Evolutionary conservation across 208 protist species (phyloP), one percentile per base, ranked within the genome.

Genomic region (Kentomonas sorsogonicus): DNA sequence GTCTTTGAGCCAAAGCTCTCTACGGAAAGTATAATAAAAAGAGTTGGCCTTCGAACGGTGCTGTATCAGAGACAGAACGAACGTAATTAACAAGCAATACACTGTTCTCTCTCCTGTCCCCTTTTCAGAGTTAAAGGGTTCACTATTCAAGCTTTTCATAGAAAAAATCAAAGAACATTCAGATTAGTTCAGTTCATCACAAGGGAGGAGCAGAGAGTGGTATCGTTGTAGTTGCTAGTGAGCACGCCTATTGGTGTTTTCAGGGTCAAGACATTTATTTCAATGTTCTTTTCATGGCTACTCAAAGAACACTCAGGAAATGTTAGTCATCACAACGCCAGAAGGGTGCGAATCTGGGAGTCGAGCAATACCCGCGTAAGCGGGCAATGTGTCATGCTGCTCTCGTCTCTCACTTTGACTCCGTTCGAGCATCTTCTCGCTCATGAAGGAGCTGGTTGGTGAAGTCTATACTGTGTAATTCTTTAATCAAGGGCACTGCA

Each of bases 31-130:
- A 26, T 48, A 20, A 48, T 6, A 48, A 25, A 48, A 48, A 13
- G 22, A 48, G 25, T 27, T 48, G 63, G 56, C 63, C 63, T 69
- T 69, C 63, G 65, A 71, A 60, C 64, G 44, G 22, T 65, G 64
- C 63, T 25, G 33, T 27, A 25, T 40, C 41, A 3, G 15, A 31
- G 7, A 44, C n/a, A 60, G n/a, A 26, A 48, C 16, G 16, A 48
- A 18, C 25, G 43, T 30, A 11, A 44, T 30, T 31, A 39, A 6
- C 39, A 6, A 36, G 23, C 3, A 59, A 13, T 31, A 33, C 23
- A 11, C 16, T 18, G 2, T 38, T 27, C 20, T n/a, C n/a, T n/a
- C n/a, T n/a, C n/a, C n/a, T n/a, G n/a, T 3, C 4, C 33, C 3
- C 2, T 30, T 6, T 3, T 55, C 50, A 55, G 50, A 18, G 50